Base-by-base conservation (phyloP, 2,329 filamentous ascomycete species). In the Thielaviopsis populi region DNA sequence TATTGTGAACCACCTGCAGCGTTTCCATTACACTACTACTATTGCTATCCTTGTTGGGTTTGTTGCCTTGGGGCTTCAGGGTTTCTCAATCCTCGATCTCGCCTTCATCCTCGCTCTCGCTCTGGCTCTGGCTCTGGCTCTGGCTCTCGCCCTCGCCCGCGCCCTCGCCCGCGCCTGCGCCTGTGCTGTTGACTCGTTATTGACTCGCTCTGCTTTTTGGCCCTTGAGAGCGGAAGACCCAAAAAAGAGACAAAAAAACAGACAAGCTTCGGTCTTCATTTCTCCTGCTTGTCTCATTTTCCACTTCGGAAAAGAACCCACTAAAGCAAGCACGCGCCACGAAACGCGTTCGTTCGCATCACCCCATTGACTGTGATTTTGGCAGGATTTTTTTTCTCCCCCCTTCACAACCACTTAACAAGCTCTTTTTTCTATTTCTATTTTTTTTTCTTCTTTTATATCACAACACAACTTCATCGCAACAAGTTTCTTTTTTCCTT, bases 321-420 rank as follows among this genome's bases (percentile, higher is more conserved):
- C 41, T 17, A 30, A 43, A 43, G 19, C 46, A 50, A 43, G 41
- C 41, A 61, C 59, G 59, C 59, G 59, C 43, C 59, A 46, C 59
- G 59, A 46, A 37, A 46, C 59, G 59, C 59, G 59, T 33, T 61
- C 59, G 59, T 33, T 61, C 43, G 30, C 59, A 61, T 61, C 43
- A 46, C 59, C 43, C 59, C 41, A 48, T 61, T 61, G 43, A 61
- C 59, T 27, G 40, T 56, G 24, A 50, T 41, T 40, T 61, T 30
- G 41, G 41, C 59, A 61, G 41, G 24, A 61, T 61, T 61, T 46
- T 46, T 61, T 48, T 48, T 24, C 22, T 42, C 41, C 59, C 59
- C 42, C 59, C 42, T 46, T 30, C 41, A 46, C 53, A 56, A 56
- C 53, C 27, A 19, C 30, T 33, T 56, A 56, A 33, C 53, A 37